phyloP scores from a whole-genome alignment of 352 stramenopile genomes.

The Halophytophthora polymorphica region DNA sequence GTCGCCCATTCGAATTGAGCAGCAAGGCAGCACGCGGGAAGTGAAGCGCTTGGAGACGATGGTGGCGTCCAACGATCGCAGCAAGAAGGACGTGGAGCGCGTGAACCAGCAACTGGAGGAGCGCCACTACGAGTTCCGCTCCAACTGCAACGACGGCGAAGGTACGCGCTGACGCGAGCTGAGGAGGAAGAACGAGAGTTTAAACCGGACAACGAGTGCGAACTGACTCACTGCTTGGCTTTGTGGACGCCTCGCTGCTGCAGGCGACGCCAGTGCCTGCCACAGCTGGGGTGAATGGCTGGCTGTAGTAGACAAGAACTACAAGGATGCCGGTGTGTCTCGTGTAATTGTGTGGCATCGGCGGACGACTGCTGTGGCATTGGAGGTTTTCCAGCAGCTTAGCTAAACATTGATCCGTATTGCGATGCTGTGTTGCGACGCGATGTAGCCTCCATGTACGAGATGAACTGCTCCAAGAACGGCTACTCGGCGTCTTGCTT shows the following conservation, averaged over 20 bases:
- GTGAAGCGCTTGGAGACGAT: no score
- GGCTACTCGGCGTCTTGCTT: conserved; percentile 82
- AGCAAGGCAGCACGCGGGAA: no score
- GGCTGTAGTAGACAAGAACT: conserved; percentile 86
- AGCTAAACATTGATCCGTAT: no score
- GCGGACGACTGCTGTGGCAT: background rate
- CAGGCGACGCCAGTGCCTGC: conserved; percentile 76
- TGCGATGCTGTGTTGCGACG: background rate
- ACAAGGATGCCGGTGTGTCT: conserved; percentile 55
- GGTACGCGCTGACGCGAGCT: conserved; percentile 13
- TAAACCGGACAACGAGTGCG: no score
- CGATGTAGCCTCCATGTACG: conserved; percentile 64
- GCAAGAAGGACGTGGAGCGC: conserved; percentile 58
- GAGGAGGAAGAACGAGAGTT: background rate
- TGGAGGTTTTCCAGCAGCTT: no score
- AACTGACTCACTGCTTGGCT: conserved; percentile 1
- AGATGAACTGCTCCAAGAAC: conserved; percentile 83
- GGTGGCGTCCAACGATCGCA: conserved; percentile 40
- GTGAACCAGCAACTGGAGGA: conserved; percentile 86
- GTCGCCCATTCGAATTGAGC: no score
- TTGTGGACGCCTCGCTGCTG: no score
- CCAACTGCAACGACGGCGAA: conserved; percentile 82
- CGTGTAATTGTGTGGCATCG: background rate
- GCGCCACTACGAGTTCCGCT: conserved; percentile 86
- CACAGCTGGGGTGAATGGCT: conserved; percentile 88